Evolutionary conservation across 2,329 filamentous ascomycete genomes (phyloP), one percentile per base, ranked within the genome.

Genomic region (Helotiales sp.): DNA sequence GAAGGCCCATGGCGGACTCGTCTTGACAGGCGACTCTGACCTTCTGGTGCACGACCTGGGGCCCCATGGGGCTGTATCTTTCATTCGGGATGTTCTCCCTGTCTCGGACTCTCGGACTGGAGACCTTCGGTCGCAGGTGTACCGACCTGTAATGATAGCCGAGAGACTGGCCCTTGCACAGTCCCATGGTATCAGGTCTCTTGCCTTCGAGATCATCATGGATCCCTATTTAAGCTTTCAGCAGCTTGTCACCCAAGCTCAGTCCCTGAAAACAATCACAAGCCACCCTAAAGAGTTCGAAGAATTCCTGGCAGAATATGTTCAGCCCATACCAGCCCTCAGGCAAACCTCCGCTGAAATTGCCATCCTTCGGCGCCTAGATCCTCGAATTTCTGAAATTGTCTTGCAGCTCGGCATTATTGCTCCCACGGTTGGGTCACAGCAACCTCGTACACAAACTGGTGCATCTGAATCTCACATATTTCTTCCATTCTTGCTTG

Each of bases 1-100:
- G 6, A 78, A 77, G n/a, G 61, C 75, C 2, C 69, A 77, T 29
- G 77, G 80, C 1, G 84, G 83, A 0, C 76, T 78, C 1, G 80
- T 91, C 13, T 73, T 97, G 6, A 96, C 91, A 0, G 87, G 85
- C n/a, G 93, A 98, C 67, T 96, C 92, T 0, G 93, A 98, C 69
- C 79, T 97, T 8, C 76, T 96, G 0, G 79, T 93, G 0, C 87
- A 93, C 69, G 81, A 91, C 57, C 78, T 93, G 8, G 87, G 86
- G 0, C 49, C 69, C 0, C 62, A 79, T 1, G 88, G 88, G 0
- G 77, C 79, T 1, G 84, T 96, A 0, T 76, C 86, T 0, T 87
- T 93, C 56, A 81, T 96, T 29, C 78, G 81, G 55, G 87, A 91
- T 48, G 71, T 93, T 1, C 64, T 71, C 55, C 17, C 54, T 7